Base-by-base conservation (phyloP, 345 rosid genomes). In the Salix suchowensis region DNA sequence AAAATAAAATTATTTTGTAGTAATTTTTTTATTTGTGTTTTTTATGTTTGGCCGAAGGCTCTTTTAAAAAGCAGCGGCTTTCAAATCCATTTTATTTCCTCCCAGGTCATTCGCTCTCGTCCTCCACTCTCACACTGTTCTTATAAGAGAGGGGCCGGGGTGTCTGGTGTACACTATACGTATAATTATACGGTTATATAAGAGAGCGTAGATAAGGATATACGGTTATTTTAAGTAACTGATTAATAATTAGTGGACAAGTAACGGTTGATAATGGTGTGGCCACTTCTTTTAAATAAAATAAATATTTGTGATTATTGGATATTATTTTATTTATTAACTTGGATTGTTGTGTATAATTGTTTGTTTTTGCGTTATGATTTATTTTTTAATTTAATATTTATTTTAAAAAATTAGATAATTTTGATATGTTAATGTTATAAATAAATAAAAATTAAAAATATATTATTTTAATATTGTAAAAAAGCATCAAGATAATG, bases 51-150 rank as follows among this genome's bases (percentile, higher is more conserved):
- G 39, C 44, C 21, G 40, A 58, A 23, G 48, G 13, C 46, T 21
- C 13, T 32, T 2, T 70, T 68, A 62, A 61, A 52, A 58, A 80
- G 32, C 67, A 62, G 84, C 75, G 78, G 77, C 75, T 78, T 78
- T 85, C 79, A 82, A 82, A 77, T 85, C 87, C 85, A 80, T 74
- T 70, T 66, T 54, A 37, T 18, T n/a, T 67, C 52, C 71, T 42
- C 2, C 46, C 46, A 71, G 76, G 77, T 77, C 79, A 66, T 65
- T 58, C 26, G 32, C 74, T 42, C 46, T 42, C 37, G 37, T 36
- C 37, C 37, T 36, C 5, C 37, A 42, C 46, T 10, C 46, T 12
- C 46, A 42, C 46, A 12, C 46, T 42, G 46, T 42, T 11, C 46
- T 42, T 42, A 42, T 10, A 42, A 42, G 66, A 54, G 40, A 32